Evolutionary conservation across 768 basidiomycete genomes (phyloP).

Genomic region (Chlorophyllum brunneum): DNA sequence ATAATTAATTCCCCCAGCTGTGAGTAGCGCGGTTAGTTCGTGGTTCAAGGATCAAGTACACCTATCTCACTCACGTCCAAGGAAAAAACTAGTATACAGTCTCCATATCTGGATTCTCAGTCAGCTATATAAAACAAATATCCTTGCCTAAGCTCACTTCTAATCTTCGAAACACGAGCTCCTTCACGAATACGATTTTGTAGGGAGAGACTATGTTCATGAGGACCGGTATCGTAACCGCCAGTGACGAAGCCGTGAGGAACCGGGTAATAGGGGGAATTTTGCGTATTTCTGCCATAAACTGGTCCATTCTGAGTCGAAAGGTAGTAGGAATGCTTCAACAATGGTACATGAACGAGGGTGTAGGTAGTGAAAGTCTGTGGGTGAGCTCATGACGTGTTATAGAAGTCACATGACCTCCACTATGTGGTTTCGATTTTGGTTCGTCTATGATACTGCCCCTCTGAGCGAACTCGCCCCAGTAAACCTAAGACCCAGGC

Average conservation of each 20-base stretch:
- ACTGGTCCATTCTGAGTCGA: slow-evolving; percentile 35
- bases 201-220: slow-evolving; percentile 51
- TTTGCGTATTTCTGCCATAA: slow-evolving; percentile 65
- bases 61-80: slow-evolving; percentile 36
- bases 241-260: slow-evolving; percentile 56
- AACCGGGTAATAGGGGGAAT: slow-evolving; percentile 83
- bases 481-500: too few species aligned
- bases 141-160: slow-evolving; percentile 40
- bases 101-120: slow-evolving; percentile 58
- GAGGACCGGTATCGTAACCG: slow-evolving; percentile 54
- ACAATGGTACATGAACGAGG: not conserved
- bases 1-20: slow-evolving; percentile 14
- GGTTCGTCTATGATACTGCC: too few species aligned
- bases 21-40: not conserved
- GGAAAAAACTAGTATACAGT: slow-evolving; percentile 67
- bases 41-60: too few species aligned
- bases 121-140: not conserved
- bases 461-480: too few species aligned
- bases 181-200: slow-evolving; percentile 48
- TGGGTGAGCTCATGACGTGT: not conserved
- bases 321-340: too few species aligned
- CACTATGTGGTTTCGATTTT: too few species aligned
- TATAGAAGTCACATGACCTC: not conserved
- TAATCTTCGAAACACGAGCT: slow-evolving; percentile 39
- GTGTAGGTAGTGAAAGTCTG: not conserved